Evolutionary conservation across 768 basidiomycete species (phyloP), one percentile per base, ranked within the genome.

Genomic region (Favolaschia claudopus): DNA sequence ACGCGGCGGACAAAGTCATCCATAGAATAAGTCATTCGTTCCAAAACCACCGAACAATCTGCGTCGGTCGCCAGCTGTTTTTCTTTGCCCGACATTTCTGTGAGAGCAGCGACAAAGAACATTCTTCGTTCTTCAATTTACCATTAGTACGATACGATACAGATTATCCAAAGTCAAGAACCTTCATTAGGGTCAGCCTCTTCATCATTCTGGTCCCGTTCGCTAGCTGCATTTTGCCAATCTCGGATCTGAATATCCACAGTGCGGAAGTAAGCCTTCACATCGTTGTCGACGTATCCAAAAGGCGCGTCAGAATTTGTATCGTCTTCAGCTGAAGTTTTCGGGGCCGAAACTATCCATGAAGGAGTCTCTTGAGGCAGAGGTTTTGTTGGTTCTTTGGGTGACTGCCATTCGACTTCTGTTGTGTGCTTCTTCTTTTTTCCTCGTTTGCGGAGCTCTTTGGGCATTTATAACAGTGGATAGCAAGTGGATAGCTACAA

Each of bases 1-100:
- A 96, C 95, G 52, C 96, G 83, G 47, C 93, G 82, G n/a, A 92
- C 90, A 74, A 95, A 96, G 73, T 98, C 95, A 69, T 97, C 95
- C 92, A 99, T 95, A 2, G 95, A 95, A 69, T 95, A 84, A 10
- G 87, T 70, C 83, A 99, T 89, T 64, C 96, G 82, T 73, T 99
- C 97, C 51, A 99, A 72, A 42, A 98, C 85, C 12, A 90, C 81
- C 1, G 96, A 95, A 68, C 94, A 96, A 58, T 99, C 95, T 6
- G 93, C 92, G 73, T 99, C 97, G 1, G 95, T 95, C 0, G 95
- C 88, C 12, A 97, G 85, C 59, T 91, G 88, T 48, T 89, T 89
- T 75, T 99, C 97, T 72, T 96, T 95, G 6, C 85, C 89, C 22
- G 82, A 81, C 85, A 97, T 91, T 67, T 97, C 93, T 17, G 82